These are phyloP conservation scores for Asterophora parasitica DNA, from an alignment of 768 basidiomycete species.

Conservation along the genomic window DNA sequence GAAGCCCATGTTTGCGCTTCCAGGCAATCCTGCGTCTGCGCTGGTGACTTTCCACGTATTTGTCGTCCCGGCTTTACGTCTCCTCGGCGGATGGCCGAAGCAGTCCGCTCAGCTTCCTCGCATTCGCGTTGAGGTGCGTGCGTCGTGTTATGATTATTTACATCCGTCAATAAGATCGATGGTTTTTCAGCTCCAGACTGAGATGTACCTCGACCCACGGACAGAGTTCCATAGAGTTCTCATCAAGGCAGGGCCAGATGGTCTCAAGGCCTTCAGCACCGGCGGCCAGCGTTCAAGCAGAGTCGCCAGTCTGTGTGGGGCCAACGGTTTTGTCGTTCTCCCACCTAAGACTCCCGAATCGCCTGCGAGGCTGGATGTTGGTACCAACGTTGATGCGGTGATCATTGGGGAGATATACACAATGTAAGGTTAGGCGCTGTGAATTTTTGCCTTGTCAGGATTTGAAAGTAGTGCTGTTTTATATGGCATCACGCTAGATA, in stretches of 20 bases:
- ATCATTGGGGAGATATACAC: constrained; percentile 55
- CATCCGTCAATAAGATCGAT: not conserved
- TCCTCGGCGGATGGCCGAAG: constrained; percentile 62
- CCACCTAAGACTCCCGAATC: constrained; percentile 39
- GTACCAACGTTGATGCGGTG: constrained; percentile 55
- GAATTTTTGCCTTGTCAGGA: too few species aligned
- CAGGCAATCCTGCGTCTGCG: constrained; percentile 86
- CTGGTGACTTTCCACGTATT: constrained; percentile 84
- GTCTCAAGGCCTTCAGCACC: constrained; percentile 69
- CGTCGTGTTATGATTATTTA: not conserved
- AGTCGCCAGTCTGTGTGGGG: constrained; percentile 73
- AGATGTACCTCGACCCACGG: constrained; percentile 67
- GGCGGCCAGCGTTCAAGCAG: constrained; percentile 85
- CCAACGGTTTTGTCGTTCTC: constrained; percentile 73
- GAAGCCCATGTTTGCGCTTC: constrained; percentile 78
- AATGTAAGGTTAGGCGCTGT: too few species aligned
- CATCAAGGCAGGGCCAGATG: constrained; percentile 40
- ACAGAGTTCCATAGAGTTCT: constrained; percentile 82
- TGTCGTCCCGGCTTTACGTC: constrained; percentile 74
- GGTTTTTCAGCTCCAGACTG: constrained; percentile 42
- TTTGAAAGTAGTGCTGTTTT: too few species aligned
- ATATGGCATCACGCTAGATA: too few species aligned
- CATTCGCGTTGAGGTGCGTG: constrained; percentile 57
- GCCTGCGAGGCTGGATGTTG: constrained; percentile 38
- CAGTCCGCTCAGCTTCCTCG: constrained; percentile 53